Conservation (phyloP, 2,329 filamentous ascomycete genomes). For the Fusarium papillatum region DNA sequence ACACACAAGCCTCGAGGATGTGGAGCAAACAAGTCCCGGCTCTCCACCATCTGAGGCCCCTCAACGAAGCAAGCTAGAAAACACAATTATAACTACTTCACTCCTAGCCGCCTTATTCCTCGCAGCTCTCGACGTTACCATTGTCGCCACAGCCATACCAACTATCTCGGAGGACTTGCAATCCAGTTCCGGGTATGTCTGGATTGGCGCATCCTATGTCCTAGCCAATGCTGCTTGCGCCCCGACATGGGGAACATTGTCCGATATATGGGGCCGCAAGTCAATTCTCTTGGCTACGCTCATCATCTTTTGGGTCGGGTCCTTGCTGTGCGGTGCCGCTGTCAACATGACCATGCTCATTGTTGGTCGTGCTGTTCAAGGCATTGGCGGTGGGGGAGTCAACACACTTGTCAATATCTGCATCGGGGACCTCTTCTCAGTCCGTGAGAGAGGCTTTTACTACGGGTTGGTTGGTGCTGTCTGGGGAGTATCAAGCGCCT, state of each 20-base stretch:
- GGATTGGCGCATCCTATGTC: slow-evolving; percentile 20
- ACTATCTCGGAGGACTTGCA: slow-evolving; percentile 11
- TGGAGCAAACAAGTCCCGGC: neutral
- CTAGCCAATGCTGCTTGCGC: slow-evolving; percentile 6
- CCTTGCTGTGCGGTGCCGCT: neutral
- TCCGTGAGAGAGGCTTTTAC: slow-evolving; percentile 58
- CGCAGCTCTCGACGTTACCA: neutral
- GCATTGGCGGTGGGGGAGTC: slow-evolving; percentile 2
- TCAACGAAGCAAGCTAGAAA: neutral
- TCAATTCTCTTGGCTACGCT: slow-evolving; percentile 6
- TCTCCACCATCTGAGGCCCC: neutral
- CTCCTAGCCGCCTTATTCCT: neutral
- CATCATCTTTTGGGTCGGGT: neutral
- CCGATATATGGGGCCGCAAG: slow-evolving; percentile 25
- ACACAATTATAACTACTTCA: neutral
- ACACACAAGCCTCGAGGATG: neutral
- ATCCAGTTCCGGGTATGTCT: slow-evolving; percentile 10
- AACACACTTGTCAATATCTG: slow-evolving; percentile 10
- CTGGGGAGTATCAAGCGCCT: slow-evolving; percentile 71
- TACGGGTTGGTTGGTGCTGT: slow-evolving; percentile 74
- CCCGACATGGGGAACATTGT: slow-evolving; percentile 10
- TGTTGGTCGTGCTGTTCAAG: slow-evolving; percentile 11
- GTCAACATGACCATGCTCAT: slow-evolving; percentile 17
- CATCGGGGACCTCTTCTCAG: slow-evolving; percentile 17
- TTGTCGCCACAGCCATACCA: slow-evolving; percentile 7